These are phyloP conservation scores for Cubamyces sp. DNA, from an alignment of 768 basidiomycete species.

Conservation along the genomic window DNA sequence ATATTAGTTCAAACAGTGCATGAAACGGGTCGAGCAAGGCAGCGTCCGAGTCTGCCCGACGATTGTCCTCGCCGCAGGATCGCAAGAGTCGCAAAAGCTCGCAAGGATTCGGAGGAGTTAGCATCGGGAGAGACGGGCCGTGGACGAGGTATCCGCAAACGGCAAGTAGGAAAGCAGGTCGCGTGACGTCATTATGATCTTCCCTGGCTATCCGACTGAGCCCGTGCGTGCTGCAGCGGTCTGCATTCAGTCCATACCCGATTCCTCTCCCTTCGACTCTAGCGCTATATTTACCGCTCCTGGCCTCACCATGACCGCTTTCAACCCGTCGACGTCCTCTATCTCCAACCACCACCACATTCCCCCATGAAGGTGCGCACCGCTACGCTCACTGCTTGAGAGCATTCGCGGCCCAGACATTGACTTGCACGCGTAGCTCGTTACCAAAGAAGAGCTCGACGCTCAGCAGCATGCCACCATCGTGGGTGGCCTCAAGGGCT, in stretches of 20 bases:
- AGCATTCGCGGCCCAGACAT: not conserved
- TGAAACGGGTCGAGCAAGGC: no score
- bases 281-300: slow-evolving; percentile 8
- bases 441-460: slow-evolving; percentile 46
- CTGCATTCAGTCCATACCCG: not conserved
- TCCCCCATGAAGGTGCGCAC: slow-evolving; percentile 8
- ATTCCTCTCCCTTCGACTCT: not conserved
- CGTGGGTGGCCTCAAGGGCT: slow-evolving; percentile 66
- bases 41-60: not conserved
- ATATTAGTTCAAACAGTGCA: no score
- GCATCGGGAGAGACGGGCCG: not conserved
- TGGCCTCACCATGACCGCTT: not conserved
- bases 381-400: not conserved
- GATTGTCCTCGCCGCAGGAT: not conserved
- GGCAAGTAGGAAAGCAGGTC: not conserved
- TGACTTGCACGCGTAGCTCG: slow-evolving; percentile 27
- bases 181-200: slow-evolving; percentile 18
- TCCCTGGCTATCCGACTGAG: slow-evolving; percentile 7
- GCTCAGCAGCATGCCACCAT: slow-evolving; percentile 58
- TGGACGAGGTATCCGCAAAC: not conserved
- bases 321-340: not conserved
- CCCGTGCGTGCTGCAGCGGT: not conserved
- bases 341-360: not conserved
- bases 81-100: not conserved
- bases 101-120: not conserved